These are phyloP conservation scores for Karstenula rhodostoma DNA, from an alignment of 2,329 filamentous ascomycete species.

Conservation along the genomic window DNA sequence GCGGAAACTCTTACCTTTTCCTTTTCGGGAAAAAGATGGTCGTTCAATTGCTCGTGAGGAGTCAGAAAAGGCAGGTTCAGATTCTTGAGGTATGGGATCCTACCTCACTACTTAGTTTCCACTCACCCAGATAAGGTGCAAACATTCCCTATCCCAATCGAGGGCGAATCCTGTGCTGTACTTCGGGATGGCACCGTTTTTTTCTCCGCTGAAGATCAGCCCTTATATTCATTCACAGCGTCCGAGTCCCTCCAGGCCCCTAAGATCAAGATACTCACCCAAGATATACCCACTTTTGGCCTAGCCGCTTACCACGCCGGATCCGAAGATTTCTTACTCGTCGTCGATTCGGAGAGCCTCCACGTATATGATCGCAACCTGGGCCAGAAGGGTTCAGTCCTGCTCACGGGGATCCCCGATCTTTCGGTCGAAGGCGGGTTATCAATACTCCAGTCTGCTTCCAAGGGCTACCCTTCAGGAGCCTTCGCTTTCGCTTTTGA, in stretches of 20 bases:
- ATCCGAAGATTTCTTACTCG: slow-evolving; percentile 31
- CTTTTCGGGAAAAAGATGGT: slow-evolving; percentile 42
- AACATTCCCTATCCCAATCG: slow-evolving; percentile 38
- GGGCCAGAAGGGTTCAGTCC: slow-evolving; percentile 26
- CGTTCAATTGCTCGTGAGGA: slow-evolving; percentile 36
- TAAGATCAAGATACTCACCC: slow-evolving; percentile 23
- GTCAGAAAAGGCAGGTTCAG: slow-evolving; percentile 21
- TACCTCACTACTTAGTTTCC: background rate
- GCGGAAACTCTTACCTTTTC: slow-evolving; percentile 38
- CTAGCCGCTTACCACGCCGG: slow-evolving; percentile 31
- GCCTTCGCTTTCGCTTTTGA: slow-evolving; percentile 39
- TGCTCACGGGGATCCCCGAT: slow-evolving; percentile 32
- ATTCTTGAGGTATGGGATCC: slow-evolving; percentile 32
- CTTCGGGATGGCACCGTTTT: slow-evolving; percentile 31
- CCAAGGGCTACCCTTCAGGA: slow-evolving; percentile 25
- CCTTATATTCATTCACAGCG: slow-evolving; percentile 43
- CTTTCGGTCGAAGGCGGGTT: slow-evolving; percentile 38
- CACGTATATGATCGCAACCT: slow-evolving; percentile 33
- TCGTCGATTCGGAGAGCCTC: slow-evolving; percentile 34
- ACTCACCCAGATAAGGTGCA: slow-evolving; percentile 32
- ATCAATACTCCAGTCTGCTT: slow-evolving; percentile 31
- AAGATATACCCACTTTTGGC: slow-evolving; percentile 31
- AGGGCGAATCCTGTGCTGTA: slow-evolving; percentile 36
- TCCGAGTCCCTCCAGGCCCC: slow-evolving; percentile 30
- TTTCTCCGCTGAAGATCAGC: slow-evolving; percentile 37